phyloP scores from a whole-genome alignment of 1,139 yeast genomes.

The Saccharomyces uvarum region DNA sequence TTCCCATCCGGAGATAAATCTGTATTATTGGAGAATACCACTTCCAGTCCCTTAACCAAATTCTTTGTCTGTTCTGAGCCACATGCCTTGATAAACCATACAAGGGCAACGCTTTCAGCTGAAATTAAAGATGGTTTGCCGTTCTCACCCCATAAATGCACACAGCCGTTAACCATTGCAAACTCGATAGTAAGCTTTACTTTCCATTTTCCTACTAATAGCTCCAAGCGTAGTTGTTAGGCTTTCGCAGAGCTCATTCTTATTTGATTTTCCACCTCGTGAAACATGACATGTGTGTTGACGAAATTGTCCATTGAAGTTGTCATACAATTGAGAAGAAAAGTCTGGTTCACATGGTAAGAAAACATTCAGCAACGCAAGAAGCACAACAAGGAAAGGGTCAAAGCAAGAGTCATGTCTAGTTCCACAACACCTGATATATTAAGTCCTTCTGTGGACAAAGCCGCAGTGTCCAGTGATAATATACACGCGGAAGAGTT shows the following conservation, averaged over 20 bases:
- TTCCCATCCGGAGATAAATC: constrained; percentile 44
- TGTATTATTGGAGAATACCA: constrained; percentile 35
- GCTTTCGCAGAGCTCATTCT: constrained; percentile 7
- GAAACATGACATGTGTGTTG: background rate
- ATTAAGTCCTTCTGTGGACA: background rate
- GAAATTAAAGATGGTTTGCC: constrained; percentile 23
- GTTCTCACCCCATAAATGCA: constrained; percentile 27
- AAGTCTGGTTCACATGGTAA: background rate
- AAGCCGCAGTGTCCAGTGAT: constrained; percentile 3
- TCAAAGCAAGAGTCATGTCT: constrained; percentile 4
- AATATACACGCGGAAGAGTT: constrained; percentile 16
- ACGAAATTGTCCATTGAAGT: background rate
- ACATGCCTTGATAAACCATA: constrained; percentile 19
- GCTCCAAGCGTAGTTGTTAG: background rate
- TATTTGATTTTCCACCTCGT: constrained; percentile 7
- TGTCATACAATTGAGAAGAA: background rate
- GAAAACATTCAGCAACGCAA: background rate
- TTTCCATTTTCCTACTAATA: background rate
- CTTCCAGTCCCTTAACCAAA: constrained; percentile 7
- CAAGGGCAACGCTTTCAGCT: constrained; percentile 27
- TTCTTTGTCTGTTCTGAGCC: constrained; percentile 1
- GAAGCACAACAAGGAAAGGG: background rate
- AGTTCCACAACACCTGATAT: constrained; percentile 1
- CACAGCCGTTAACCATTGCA: background rate
- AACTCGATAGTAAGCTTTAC: background rate